Base-by-base conservation (phyloP, 371 early-diverging fungal genomes). In the Coemansia sp. region DNA sequence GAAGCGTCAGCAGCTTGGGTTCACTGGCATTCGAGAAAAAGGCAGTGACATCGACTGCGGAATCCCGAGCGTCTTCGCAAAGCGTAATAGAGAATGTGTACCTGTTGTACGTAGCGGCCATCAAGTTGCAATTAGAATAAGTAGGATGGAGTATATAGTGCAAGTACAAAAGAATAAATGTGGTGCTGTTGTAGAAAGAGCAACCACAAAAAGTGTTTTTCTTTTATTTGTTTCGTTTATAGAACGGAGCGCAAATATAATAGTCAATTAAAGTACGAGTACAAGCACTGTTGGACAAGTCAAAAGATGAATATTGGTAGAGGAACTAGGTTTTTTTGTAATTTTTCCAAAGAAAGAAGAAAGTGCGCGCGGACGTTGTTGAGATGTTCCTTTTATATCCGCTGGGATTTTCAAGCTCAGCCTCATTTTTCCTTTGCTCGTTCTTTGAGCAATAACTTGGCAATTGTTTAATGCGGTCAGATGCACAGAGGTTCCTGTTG, bases 41-140 rank as follows among this genome's bases (percentile, higher is more conserved):
- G n/a, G 62, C 71, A 16, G 67, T 70, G 52, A 57, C 62, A 48
- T 70, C 71, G 13, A 47, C 71, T 16, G 47, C 57, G 24, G 56
- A 27, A 13, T 37, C 58, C 14, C 53, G 56, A 13, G 58, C 53
- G 18, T 61, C 58, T 18, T 24, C 26, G 52, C 42, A 29, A 24
- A 66, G 61, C 27, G 48, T 42, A 57, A 70, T 57, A 22, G 52
- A 50, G 29, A 66, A 61, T 34, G 67, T 66, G 50, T 70, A 66
- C 55, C 52, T 66, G 48, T 39, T 47, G 45, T 27, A 61, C 51
- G 55, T 37, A 34, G 57, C 21, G 16, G 42, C 63, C 62, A 62
- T 62, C 26, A 58, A 58, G 21, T 18, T 21, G 50, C 50, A 18
- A 50, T 50, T 50, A 50, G 21, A 50, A 34, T 34, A 34, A 50